Evolutionary conservation across 2,329 filamentous ascomycete genomes (phyloP).

Genomic region (Trichocomaceae sp.): DNA sequence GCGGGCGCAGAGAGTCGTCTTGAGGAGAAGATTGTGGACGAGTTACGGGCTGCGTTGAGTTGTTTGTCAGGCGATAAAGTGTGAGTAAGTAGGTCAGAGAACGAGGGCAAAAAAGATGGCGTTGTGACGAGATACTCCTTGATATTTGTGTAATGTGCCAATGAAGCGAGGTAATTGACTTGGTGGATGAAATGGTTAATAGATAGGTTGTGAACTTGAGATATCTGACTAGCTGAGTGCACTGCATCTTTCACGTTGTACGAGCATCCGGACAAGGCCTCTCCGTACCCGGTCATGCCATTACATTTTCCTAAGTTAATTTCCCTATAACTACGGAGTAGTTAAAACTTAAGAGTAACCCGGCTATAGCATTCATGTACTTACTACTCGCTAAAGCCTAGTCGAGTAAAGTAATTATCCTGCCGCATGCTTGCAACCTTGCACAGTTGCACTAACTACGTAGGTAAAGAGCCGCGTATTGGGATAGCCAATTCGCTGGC

Average conservation of each 20-base stretch:
- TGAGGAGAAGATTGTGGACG: constrained; percentile 67
- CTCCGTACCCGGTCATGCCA: too few relatives aligned
- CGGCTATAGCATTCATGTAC: too few relatives aligned
- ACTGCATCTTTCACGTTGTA: neutral
- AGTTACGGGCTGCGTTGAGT: constrained; percentile 53
- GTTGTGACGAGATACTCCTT: neutral
- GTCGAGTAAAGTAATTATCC: too few relatives aligned
- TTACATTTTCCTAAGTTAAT: too few relatives aligned
- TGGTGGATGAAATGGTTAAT: neutral
- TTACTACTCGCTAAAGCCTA: too few relatives aligned
- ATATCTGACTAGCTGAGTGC: neutral
- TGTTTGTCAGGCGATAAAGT: constrained; percentile 35
- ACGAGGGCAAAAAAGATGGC: neutral
- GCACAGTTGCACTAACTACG: neutral
- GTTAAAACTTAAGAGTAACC: too few relatives aligned
- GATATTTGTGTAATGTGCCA: neutral
- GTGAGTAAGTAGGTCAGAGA: neutral
- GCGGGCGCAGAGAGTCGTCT: constrained; percentile 56
- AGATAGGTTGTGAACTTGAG: neutral
- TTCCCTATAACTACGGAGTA: too few relatives aligned
- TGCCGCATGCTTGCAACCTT: too few relatives aligned
- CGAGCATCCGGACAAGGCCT: too few relatives aligned
- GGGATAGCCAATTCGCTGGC: neutral
- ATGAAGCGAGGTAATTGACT: neutral
- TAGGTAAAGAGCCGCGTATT: too few relatives aligned